These are phyloP conservation scores for Plasmodium coatneyi DNA, from an alignment of 169 alveolate genomes.

Conservation along the genomic window DNA sequence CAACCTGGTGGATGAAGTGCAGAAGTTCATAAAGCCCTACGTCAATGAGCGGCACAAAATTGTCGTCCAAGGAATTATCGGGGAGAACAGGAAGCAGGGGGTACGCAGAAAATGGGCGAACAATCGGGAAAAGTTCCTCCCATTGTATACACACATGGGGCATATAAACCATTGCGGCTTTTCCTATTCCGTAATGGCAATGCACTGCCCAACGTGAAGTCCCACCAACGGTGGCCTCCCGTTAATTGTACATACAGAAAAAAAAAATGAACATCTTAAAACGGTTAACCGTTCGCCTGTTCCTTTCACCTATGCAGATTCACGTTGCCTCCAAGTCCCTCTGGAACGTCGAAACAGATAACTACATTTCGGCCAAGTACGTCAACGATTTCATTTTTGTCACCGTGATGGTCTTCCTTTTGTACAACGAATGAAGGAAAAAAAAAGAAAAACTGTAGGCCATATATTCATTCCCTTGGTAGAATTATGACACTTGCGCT, in stretches of 20 bases:
- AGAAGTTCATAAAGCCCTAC: conserved; percentile 65
- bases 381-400: conserved; percentile 68
- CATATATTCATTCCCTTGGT: background rate
- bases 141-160: background rate
- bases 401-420: conserved; percentile 66
- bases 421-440: conserved; percentile 51
- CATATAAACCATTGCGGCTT: background rate
- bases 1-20: conserved; percentile 52
- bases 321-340: conserved; percentile 75
- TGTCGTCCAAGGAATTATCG: conserved; percentile 63
- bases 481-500: conserved; percentile 1
- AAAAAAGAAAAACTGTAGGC: background rate
- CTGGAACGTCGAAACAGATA: conserved; percentile 74
- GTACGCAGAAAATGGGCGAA: conserved; percentile 5
- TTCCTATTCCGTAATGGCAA: background rate
- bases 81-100: conserved; percentile 73
- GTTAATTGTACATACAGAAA: background rate
- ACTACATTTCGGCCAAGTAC: conserved; percentile 69
- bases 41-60: conserved; percentile 71
- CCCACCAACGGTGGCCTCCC: background rate
- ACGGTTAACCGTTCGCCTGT: background rate
- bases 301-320: conserved; percentile 17
- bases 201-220: background rate
- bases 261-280: background rate
- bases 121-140: background rate